Conservation (phyloP, 345 rosid genomes). For the Arabis hirsuta region DNA sequence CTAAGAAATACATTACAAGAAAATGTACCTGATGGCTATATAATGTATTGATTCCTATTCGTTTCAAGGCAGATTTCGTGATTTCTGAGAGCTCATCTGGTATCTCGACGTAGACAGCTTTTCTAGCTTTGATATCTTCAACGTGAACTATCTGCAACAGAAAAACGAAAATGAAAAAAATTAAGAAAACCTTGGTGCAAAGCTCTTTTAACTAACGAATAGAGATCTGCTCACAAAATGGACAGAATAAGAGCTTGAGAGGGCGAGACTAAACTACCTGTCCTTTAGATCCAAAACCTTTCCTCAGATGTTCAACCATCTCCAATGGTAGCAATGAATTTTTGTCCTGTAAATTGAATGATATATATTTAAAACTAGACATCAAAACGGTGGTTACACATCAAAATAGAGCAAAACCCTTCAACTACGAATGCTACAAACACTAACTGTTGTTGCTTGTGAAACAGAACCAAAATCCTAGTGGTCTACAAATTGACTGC, state of each 20-base stretch:
- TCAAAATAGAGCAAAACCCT: not conserved
- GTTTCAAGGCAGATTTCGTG: constrained; percentile 64
- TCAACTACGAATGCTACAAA: not conserved
- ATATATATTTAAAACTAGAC: not conserved
- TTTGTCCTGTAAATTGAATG: constrained; percentile 52
- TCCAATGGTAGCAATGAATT: constrained; percentile 63
- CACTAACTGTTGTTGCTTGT: not conserved
- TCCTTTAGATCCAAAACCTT: constrained; percentile 72
- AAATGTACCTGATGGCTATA: constrained; percentile 85
- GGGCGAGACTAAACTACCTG: constrained; percentile 57
- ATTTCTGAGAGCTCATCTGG: constrained; percentile 66
- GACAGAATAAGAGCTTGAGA: constrained; percentile 23
- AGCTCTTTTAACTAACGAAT: constrained; percentile 12
- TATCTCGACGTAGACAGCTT: constrained; percentile 57
- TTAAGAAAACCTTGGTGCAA: constrained; percentile 7
- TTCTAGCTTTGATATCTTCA: constrained; percentile 64
- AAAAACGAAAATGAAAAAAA: not conserved
- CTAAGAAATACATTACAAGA: constrained; percentile 30
- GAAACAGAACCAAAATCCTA: not conserved
- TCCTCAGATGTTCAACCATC: constrained; percentile 86
- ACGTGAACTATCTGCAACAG: constrained; percentile 79
- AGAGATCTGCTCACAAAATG: not conserved
- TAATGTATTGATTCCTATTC: constrained; percentile 68
- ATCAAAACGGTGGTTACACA: not conserved
- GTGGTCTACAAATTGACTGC: not conserved